phyloP scores from a whole-genome alignment of 352 stramenopile genomes.

The Thraustochytrium striatum region DNA sequence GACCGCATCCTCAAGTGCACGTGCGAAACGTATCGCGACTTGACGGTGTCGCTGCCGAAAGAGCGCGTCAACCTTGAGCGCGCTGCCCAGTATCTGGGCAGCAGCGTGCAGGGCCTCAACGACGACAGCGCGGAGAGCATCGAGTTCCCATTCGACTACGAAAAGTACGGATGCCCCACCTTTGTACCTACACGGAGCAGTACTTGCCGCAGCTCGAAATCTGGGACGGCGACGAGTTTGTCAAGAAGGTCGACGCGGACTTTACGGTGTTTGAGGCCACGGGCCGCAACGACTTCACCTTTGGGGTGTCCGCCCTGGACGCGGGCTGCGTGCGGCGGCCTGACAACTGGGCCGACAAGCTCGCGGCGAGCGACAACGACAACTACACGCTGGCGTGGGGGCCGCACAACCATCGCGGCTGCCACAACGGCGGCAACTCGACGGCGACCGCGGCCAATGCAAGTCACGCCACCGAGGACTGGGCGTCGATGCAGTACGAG shows the following conservation, averaged over 20 bases:
- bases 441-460: not conserved
- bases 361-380: not conserved
- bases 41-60: not conserved
- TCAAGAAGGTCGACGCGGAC: constrained; percentile 45
- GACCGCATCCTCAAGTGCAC: constrained; percentile 25
- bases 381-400: constrained; percentile 12
- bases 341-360: constrained; percentile 6
- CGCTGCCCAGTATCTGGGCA: not conserved
- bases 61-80: not conserved
- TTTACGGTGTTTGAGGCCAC: constrained; percentile 26
- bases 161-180: constrained; percentile 31
- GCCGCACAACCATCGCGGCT: constrained; percentile 11
- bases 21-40: constrained; percentile 4
- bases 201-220: constrained; percentile 39
- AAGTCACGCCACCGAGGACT: not conserved
- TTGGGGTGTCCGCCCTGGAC: not conserved
- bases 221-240: constrained; percentile 24
- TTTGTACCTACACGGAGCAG: constrained; percentile 33
- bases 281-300: constrained; percentile 1
- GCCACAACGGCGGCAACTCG: not conserved
- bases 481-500: not conserved
- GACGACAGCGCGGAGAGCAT: not conserved
- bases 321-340: constrained; percentile 8
- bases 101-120: not conserved
- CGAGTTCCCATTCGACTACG: constrained; percentile 3